A percentile compares a stretch with the other conserved stretches of the same genome.
phyloP scores from a whole-genome alignment of 371 early-diverging fungal genomes.

The Parasitella parasitica region DNA sequence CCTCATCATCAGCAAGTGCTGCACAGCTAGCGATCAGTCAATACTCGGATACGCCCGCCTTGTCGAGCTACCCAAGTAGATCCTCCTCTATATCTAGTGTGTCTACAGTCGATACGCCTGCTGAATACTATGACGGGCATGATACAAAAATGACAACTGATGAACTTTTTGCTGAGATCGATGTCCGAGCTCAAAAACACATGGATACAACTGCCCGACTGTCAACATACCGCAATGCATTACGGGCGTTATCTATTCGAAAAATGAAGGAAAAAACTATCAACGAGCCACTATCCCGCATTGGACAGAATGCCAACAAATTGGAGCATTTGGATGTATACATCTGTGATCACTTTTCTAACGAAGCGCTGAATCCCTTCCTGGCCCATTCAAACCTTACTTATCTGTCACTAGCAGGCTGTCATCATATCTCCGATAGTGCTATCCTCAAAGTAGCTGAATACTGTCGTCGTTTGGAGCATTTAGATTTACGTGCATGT shows the following conservation, averaged over 20 bases:
- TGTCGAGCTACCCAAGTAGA: constrained; percentile 4
- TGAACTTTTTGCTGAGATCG: neutral
- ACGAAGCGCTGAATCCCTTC: constrained; percentile 28
- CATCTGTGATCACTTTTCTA: constrained; percentile 37
- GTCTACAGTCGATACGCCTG: constrained; percentile 11
- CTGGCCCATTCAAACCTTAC: constrained; percentile 29
- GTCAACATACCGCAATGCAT: constrained; percentile 16
- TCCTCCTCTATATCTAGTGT: constrained; percentile 22
- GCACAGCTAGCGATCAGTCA: neutral
- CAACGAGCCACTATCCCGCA: constrained; percentile 26
- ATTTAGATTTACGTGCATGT: constrained; percentile 60
- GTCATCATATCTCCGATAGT: constrained; percentile 51
- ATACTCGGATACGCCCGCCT: neutral
- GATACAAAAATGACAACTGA: neutral
- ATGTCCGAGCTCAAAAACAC: neutral
- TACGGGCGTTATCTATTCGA: constrained; percentile 23
- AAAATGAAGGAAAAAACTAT: constrained; percentile 36
- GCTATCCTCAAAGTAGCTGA: constrained; percentile 45
- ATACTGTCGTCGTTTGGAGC: constrained; percentile 42
- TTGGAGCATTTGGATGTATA: constrained; percentile 39
- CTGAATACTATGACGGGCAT: neutral
- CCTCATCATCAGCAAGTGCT: neutral
- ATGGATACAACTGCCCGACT: neutral
- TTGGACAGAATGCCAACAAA: constrained; percentile 24
- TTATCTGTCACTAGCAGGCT: constrained; percentile 55